Percentiles rank a stretch among this genome's conserved stretches.
These are phyloP conservation scores for Pleurotus tuber-regium DNA, from an alignment of 768 basidiomycete genomes.

Conservation along the genomic window DNA sequence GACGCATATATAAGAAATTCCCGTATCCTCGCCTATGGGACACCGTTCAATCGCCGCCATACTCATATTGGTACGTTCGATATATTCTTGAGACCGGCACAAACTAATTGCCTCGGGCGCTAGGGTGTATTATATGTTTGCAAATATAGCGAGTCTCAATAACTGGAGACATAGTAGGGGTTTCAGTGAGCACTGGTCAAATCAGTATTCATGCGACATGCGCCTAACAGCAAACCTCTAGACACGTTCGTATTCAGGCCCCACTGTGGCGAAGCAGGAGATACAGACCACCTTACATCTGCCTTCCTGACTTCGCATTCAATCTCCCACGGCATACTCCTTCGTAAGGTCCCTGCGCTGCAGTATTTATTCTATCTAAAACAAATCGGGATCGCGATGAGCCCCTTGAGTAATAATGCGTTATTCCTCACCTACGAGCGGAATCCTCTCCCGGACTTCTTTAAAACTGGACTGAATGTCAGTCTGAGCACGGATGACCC, in stretches of 20 bases:
- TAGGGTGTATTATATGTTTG: constrained; percentile 97
- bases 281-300: constrained; percentile 95
- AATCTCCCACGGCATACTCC: constrained; percentile 97
- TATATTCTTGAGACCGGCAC: background rate
- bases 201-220: background rate
- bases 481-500: constrained; percentile 96
- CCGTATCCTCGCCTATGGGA: constrained; percentile 92
- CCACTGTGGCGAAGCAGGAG: constrained; percentile 97
- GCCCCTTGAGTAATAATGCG: constrained; percentile 96
- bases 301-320: constrained; percentile 96
- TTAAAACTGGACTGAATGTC: constrained; percentile 93
- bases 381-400: constrained; percentile 99
- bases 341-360: constrained; percentile 95
- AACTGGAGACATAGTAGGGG: constrained; percentile 86
- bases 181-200: constrained; percentile 82
- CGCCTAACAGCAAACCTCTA: constrained; percentile 28
- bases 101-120: constrained; percentile 5
- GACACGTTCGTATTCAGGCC: constrained; percentile 97
- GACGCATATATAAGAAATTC: constrained; percentile 90
- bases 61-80: constrained; percentile 79
- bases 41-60: constrained; percentile 86
- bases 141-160: constrained; percentile 94
- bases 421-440: constrained; percentile 95
- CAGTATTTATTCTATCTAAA: constrained; percentile 98
- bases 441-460: constrained; percentile 96